Evolutionary conservation across 805 yeast genomes (phyloP).

Genomic region (Saccharomycopsis selenospora): DNA sequence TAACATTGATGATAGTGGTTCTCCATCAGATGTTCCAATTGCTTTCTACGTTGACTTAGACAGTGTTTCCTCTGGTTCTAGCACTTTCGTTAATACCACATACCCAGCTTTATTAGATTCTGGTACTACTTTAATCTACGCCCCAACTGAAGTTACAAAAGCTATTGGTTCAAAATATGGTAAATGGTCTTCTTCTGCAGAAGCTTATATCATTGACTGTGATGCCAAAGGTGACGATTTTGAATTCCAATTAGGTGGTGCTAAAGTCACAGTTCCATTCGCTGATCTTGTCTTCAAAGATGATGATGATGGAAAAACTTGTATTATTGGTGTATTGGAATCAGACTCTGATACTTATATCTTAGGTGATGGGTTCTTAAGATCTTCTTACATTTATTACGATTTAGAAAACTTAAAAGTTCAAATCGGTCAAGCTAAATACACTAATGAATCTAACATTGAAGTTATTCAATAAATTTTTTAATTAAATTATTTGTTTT

Average conservation of each 20-base stretch:
- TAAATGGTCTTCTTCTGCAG: constrained; percentile 27
- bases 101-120: constrained; percentile 38
- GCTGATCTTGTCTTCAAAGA: constrained; percentile 5
- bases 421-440: not conserved
- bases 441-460: not conserved
- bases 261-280: constrained; percentile 15
- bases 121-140: constrained; percentile 38
- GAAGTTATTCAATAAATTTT: not conserved
- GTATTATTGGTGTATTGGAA: constrained; percentile 15
- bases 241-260: constrained; percentile 8
- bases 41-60: constrained; percentile 25
- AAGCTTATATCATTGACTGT: constrained; percentile 22
- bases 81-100: constrained; percentile 22
- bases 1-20: constrained; percentile 41
- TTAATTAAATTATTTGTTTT: too few relatives aligned
- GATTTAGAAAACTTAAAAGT: not conserved
- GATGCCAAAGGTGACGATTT: constrained; percentile 12
- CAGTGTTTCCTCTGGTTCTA: constrained; percentile 1
- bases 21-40: constrained; percentile 39
- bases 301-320: constrained; percentile 7
- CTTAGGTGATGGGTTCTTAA: constrained; percentile 38
- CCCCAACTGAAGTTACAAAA: constrained; percentile 30
- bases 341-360: constrained; percentile 24
- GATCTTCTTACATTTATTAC: constrained; percentile 1
- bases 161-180: constrained; percentile 11